These are phyloP conservation scores for Acorus gramineus DNA, from an alignment of 106 monocot genomes.

Conservation along the genomic window DNA sequence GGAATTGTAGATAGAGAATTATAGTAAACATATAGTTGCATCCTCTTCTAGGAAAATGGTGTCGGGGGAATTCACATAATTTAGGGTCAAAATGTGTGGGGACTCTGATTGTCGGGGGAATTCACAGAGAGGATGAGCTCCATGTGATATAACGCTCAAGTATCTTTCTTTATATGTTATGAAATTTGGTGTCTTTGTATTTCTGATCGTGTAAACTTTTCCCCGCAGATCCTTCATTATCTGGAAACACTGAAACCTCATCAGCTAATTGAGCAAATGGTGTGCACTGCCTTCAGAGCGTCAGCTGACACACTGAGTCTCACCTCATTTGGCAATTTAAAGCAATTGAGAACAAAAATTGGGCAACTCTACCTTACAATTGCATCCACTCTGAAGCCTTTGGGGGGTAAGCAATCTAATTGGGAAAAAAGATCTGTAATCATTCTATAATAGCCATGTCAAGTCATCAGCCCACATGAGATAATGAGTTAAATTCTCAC, in stretches of 20 bases:
- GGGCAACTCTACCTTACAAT: constrained; percentile 69
- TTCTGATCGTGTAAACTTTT: background rate
- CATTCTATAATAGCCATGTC: no score
- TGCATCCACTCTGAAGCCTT: constrained; percentile 54
- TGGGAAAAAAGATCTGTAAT: no score
- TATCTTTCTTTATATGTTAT: background rate
- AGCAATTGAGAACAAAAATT: constrained; percentile 59
- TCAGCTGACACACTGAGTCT: constrained; percentile 63
- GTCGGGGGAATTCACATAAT: no score
- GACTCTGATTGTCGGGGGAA: background rate
- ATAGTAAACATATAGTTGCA: no score
- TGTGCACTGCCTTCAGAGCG: constrained; percentile 79
- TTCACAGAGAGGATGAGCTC: background rate
- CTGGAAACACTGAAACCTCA: constrained; percentile 84
- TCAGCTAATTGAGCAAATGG: constrained; percentile 81
- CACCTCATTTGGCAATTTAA: constrained; percentile 57
- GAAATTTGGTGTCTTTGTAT: background rate
- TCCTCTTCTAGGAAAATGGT: no score
- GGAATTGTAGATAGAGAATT: no score
- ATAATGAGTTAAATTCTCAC: background rate
- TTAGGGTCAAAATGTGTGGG: no score
- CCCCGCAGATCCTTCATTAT: constrained; percentile 73
- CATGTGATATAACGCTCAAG: background rate
- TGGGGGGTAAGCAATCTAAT: constrained; percentile 36
- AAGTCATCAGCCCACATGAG: background rate